These are phyloP conservation scores for Colletotrichum agaves DNA, from an alignment of 2,329 filamentous ascomycete genomes.

Conservation along the genomic window DNA sequence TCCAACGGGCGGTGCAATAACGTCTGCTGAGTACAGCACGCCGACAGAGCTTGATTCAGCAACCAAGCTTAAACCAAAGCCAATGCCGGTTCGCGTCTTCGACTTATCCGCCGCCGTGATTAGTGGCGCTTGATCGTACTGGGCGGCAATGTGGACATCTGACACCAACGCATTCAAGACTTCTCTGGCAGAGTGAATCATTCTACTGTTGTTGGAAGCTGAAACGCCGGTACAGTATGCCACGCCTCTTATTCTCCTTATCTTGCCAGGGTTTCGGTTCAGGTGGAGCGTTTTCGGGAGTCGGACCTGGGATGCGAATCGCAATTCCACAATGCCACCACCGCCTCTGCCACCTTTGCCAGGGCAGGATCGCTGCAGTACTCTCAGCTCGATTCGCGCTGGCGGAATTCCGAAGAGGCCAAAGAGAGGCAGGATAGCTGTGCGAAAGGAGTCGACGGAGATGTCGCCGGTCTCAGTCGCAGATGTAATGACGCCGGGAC, in stretches of 20 bases:
- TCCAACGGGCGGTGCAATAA: conserved; percentile 78
- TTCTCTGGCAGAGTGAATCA: conserved; percentile 91
- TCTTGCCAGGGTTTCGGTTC: conserved; percentile 80
- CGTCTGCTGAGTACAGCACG: conserved; percentile 88
- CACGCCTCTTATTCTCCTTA: conserved; percentile 91
- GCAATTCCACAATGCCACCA: conserved; percentile 90
- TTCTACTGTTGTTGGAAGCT: conserved; percentile 91
- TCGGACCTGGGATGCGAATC: conserved; percentile 92
- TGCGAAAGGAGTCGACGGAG: conserved; percentile 92
- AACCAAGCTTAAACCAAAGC: conserved; percentile 90
- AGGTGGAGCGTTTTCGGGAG: conserved; percentile 94
- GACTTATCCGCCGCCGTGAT: conserved; percentile 66
- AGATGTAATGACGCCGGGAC: conserved; percentile 91
- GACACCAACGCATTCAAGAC: conserved; percentile 86
- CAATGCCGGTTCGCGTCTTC: conserved; percentile 80
- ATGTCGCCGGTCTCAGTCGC: conserved; percentile 87
- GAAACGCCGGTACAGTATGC: conserved; percentile 94
- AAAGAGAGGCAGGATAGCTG: conserved; percentile 90
- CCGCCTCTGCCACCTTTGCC: conserved; percentile 81
- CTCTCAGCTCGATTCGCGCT: conserved; percentile 84
- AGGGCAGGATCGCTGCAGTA: conserved; percentile 82
- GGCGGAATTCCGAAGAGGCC: conserved; percentile 86
- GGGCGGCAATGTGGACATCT: conserved; percentile 90
- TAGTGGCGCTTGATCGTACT: conserved; percentile 76
- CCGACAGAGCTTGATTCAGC: conserved; percentile 88